These are phyloP conservation scores for Saxophila tyrrhenica DNA, from an alignment of 495 filamentous ascomycete genomes.

Conservation along the genomic window DNA sequence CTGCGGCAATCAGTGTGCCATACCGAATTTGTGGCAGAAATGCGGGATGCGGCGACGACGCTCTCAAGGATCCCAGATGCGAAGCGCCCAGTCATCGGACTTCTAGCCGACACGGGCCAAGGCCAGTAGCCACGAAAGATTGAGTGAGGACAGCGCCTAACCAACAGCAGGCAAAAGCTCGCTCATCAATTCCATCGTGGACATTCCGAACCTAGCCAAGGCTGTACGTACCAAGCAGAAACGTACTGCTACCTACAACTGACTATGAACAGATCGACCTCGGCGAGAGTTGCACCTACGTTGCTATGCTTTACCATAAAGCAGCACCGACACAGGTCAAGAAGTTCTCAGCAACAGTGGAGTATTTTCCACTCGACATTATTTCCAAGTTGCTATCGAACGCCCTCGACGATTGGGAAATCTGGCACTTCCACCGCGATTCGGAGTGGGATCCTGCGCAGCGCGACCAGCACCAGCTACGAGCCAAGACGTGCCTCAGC, in stretches of 20 bases:
- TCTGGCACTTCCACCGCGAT: background rate
- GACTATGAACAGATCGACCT: background rate
- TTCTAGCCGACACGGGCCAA: conserved; percentile 7
- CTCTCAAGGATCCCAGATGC: background rate
- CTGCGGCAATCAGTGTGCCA: background rate
- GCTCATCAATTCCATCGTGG: conserved; percentile 4
- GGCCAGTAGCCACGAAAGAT: background rate
- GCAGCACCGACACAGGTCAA: background rate
- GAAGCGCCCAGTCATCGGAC: conserved; percentile 4
- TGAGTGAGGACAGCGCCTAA: background rate
- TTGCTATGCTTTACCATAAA: conserved; percentile 3
- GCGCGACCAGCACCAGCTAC: background rate
- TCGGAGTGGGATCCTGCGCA: conserved; percentile 1
- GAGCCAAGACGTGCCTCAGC: background rate
- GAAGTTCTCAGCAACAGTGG: conserved; percentile 5
- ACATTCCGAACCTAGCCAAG: conserved; percentile 10
- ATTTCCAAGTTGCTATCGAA: conserved; percentile 1
- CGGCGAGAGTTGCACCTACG: conserved; percentile 8
- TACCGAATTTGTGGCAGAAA: background rate
- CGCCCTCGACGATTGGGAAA: background rate
- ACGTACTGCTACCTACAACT: background rate
- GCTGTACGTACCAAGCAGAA: conserved; percentile 7
- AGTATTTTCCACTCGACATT: conserved; percentile 1
- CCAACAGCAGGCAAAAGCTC: conserved; percentile 6
- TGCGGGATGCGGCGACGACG: background rate